These are phyloP conservation scores for Talaromyces proteolyticus DNA, from an alignment of 495 filamentous ascomycete species.

Conservation along the genomic window DNA sequence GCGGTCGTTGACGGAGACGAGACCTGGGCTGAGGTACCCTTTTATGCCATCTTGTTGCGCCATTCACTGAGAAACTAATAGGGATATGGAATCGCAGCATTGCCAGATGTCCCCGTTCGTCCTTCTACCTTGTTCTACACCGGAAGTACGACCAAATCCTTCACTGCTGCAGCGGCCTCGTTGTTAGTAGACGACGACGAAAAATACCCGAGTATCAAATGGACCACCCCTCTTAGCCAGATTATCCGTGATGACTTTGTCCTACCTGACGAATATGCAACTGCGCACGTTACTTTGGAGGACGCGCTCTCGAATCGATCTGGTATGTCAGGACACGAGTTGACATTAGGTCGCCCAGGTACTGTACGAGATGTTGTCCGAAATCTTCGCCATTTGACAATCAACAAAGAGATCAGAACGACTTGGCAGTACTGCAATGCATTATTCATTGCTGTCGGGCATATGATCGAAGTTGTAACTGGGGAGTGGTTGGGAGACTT, in stretches of 20 bases:
- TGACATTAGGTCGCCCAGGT: conserved; percentile 12
- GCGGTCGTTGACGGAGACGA: too few relatives aligned
- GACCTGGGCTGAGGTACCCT: too few relatives aligned
- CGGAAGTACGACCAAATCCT: conserved; percentile 49
- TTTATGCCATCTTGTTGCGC: too few relatives aligned
- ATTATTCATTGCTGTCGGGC: conserved; percentile 40
- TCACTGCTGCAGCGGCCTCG: conserved; percentile 41
- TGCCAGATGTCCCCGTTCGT: too few relatives aligned
- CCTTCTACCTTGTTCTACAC: conserved; percentile 37
- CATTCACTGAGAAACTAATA: too few relatives aligned
- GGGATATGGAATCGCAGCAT: too few relatives aligned
- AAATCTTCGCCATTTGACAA: conserved; percentile 33
- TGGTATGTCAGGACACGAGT: conserved; percentile 40
- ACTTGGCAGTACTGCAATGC: conserved; percentile 46
- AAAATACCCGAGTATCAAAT: conserved; percentile 26
- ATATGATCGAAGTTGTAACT: conserved; percentile 24
- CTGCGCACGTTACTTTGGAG: conserved; percentile 41
- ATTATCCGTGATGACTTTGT: conserved; percentile 48
- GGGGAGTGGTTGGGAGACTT: conserved; percentile 34
- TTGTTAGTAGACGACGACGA: conserved; percentile 33
- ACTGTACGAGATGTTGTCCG: conserved; percentile 25
- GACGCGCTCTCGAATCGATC: conserved; percentile 46
- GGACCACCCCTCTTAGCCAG: conserved; percentile 38
- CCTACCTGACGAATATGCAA: conserved; percentile 30
- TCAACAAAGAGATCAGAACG: conserved; percentile 29